A percentile compares a stretch with the other conserved stretches of the same genome.
Conservation (phyloP, 371 early-diverging fungal genomes). For the Mucor saturninus region DNA sequence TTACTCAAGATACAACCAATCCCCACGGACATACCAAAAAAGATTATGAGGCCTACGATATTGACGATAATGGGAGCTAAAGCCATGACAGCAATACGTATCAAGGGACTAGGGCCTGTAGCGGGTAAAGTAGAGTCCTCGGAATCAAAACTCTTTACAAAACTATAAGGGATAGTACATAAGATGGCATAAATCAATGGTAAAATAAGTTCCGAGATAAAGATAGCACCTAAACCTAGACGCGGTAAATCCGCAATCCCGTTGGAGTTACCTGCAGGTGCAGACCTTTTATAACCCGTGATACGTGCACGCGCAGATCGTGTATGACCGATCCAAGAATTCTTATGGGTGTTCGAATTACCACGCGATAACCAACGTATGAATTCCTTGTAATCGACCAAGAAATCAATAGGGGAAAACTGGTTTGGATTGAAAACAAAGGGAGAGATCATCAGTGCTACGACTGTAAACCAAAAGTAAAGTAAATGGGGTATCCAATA, state of each 20-base stretch:
- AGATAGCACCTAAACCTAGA: slow-evolving; percentile 69
- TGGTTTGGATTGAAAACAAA: slow-evolving; percentile 88
- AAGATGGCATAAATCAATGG: slow-evolving; percentile 72
- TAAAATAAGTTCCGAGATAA: slow-evolving; percentile 75
- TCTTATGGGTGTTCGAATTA: slow-evolving; percentile 71
- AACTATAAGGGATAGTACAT: slow-evolving; percentile 68
- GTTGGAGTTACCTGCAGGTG: slow-evolving; percentile 47
- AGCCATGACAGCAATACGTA: slow-evolving; percentile 71
- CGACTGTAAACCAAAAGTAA: slow-evolving; percentile 88
- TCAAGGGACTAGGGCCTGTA: slow-evolving; percentile 51
- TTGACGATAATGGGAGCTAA: slow-evolving; percentile 78
- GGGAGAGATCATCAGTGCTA: slow-evolving; percentile 76
- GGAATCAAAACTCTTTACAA: slow-evolving; percentile 62
- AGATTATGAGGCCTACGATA: slow-evolving; percentile 66
- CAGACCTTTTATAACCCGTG: slow-evolving; percentile 77
- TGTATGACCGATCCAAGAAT: slow-evolving; percentile 85
- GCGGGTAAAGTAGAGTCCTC: slow-evolving; percentile 38
- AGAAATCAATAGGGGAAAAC: slow-evolving; percentile 75
- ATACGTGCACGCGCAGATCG: slow-evolving; percentile 73
- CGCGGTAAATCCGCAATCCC: slow-evolving; percentile 60
- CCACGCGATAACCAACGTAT: slow-evolving; percentile 84
- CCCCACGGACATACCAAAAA: slow-evolving; percentile 74
- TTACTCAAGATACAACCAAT: slow-evolving; percentile 69
- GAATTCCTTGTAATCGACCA: slow-evolving; percentile 81
- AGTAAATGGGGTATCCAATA: slow-evolving; percentile 77